A percentile compares a stretch with the other conserved stretches of the same genome.
Conservation (phyloP, 202 grass and related monocot genomes). For the Panicum virgatum region DNA sequence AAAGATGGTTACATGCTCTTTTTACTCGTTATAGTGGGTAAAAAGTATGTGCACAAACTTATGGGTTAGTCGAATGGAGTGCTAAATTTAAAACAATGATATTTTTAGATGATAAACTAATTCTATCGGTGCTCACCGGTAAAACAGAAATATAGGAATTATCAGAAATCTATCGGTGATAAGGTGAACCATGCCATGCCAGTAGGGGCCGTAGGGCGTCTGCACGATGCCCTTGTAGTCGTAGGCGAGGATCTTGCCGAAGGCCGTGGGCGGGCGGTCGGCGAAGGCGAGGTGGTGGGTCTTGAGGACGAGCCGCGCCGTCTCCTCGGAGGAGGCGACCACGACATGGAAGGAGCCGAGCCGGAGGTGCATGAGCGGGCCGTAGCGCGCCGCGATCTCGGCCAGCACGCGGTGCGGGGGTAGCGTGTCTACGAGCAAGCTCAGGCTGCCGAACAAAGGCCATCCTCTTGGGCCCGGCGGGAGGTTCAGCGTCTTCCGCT, state of each 20-base stretch:
- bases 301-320: neutral
- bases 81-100: too few species aligned
- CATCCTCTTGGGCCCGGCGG: neutral
- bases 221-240: conserved; percentile 20
- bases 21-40: too few species aligned
- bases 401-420: conserved; percentile 34
- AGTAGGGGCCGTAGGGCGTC: neutral
- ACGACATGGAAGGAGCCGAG: conserved; percentile 32
- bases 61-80: too few species aligned
- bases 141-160: too few species aligned
- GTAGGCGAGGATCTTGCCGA: neutral
- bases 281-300: conserved; percentile 3
- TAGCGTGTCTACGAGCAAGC: neutral
- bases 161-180: too few species aligned
- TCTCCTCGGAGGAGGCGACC: conserved; percentile 7
- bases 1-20: too few species aligned
- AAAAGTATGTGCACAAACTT: too few species aligned
- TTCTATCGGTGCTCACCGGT: too few species aligned
- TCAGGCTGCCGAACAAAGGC: conserved; percentile 7
- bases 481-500: neutral
- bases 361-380: conserved; percentile 38
- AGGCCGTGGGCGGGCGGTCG: neutral
- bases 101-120: too few species aligned
- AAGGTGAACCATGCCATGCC: too few species aligned
- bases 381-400: conserved; percentile 22